These are phyloP conservation scores for Tremella yokohamensis DNA, from an alignment of 768 basidiomycete genomes.

Conservation along the genomic window DNA sequence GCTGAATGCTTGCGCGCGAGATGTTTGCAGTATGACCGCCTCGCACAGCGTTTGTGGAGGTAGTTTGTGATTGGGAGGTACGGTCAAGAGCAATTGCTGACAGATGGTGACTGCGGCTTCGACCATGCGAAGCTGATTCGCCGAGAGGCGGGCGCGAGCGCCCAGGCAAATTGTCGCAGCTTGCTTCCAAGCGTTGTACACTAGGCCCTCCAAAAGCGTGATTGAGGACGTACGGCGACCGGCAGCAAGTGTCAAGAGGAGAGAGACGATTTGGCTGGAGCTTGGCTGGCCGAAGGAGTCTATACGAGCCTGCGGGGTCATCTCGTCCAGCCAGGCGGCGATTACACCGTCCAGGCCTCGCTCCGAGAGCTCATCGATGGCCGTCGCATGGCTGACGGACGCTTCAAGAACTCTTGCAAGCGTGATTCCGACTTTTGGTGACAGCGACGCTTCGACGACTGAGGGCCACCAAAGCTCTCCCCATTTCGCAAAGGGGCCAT, in stretches of 20 bases:
- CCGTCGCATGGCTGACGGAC: background rate
- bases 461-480: constrained; percentile 1
- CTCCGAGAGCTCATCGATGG: background rate
- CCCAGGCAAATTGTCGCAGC: constrained; percentile 13
- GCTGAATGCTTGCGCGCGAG: constrained; percentile 26
- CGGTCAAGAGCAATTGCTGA: constrained; percentile 29
- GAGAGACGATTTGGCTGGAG: background rate
- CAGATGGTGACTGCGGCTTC: constrained; percentile 24
- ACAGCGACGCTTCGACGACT: background rate
- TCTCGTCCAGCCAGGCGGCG: constrained; percentile 25
- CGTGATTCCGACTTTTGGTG: background rate
- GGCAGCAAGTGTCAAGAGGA: constrained; percentile 28
- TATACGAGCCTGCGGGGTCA: constrained; percentile 5
- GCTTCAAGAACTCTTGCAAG: background rate
- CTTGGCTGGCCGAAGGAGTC: constrained; percentile 14
- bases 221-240: constrained; percentile 21
- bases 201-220: constrained; percentile 19
- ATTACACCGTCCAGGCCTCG: background rate
- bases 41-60: constrained; percentile 25
- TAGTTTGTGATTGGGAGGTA: constrained; percentile 17
- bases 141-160: constrained; percentile 13
- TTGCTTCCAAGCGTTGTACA: constrained; percentile 32
- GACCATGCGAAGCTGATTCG: constrained; percentile 19
- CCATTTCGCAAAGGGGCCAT: constrained; percentile 12
- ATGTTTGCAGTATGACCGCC: constrained; percentile 29